Percentiles rank a stretch among this genome's conserved stretches.
These are phyloP conservation scores for Avena insularis DNA, from an alignment of 176 grass and related monocot species.

Conservation along the genomic window DNA sequence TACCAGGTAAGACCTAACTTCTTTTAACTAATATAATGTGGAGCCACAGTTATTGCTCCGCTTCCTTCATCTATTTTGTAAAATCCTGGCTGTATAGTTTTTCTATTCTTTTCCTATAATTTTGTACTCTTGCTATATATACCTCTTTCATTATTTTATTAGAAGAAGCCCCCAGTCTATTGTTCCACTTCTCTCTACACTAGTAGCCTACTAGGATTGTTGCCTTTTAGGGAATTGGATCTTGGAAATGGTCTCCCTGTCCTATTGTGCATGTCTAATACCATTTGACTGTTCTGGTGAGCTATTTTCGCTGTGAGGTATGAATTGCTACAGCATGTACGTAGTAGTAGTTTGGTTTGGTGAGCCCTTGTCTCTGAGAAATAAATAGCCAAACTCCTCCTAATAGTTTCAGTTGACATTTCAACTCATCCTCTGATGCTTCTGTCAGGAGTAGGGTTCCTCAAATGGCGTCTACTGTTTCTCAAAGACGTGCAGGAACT, in stretches of 20 bases:
- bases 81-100: background rate
- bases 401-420: slow-evolving; percentile 26
- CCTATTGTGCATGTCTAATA: slow-evolving; percentile 23
- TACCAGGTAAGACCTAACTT: slow-evolving; percentile 69
- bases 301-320: slow-evolving; percentile 7
- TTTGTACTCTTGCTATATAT: background rate
- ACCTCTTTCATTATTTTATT: slow-evolving; percentile 6
- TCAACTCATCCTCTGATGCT: slow-evolving; percentile 32
- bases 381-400: slow-evolving; percentile 32
- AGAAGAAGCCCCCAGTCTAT: slow-evolving; percentile 11
- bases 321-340: slow-evolving; percentile 17
- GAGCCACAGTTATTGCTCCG: slow-evolving; percentile 12
- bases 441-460: slow-evolving; percentile 88
- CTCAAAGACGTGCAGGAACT: slow-evolving; percentile 74
- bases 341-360: background rate
- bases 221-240: background rate
- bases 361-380: slow-evolving; percentile 1
- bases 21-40: slow-evolving; percentile 22
- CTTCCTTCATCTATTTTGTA: slow-evolving; percentile 35
- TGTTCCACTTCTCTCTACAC: background rate
- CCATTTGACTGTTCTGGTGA: background rate
- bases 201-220: slow-evolving; percentile 14
- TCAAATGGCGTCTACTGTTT: slow-evolving; percentile 80
- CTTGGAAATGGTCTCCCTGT: slow-evolving; percentile 11
- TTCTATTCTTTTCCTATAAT: background rate